Percentiles rank a stretch among this genome's conserved stretches.
These are phyloP conservation scores for Penicillium steckii DNA, from an alignment of 495 filamentous ascomycete genomes.

Conservation along the genomic window DNA sequence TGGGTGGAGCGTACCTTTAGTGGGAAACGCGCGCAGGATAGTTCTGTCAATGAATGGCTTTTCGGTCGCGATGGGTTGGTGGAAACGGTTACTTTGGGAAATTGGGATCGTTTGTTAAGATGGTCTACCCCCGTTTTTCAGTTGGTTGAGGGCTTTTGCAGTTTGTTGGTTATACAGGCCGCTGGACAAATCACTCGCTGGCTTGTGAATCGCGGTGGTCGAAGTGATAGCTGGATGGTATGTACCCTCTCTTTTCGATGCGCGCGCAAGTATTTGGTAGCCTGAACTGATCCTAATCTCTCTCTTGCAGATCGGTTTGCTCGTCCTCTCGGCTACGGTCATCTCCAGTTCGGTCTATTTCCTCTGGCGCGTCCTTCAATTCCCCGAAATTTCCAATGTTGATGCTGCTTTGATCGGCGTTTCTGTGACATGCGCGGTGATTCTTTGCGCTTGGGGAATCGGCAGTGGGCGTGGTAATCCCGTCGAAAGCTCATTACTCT, in stretches of 20 bases:
- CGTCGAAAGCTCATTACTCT: slow-evolving; percentile 91
- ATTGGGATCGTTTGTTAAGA: slow-evolving; percentile 84
- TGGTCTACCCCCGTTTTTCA: slow-evolving; percentile 97
- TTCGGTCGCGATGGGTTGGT: slow-evolving; percentile 77
- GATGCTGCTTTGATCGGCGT: slow-evolving; percentile 92
- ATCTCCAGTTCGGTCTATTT: slow-evolving; percentile 96
- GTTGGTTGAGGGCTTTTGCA: slow-evolving; percentile 93
- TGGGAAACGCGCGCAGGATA: slow-evolving; percentile 60
- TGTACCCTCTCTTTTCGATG: slow-evolving; percentile 25
- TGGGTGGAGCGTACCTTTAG: slow-evolving; percentile 83
- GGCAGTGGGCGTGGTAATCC: slow-evolving; percentile 92
- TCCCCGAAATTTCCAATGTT: slow-evolving; percentile 90
- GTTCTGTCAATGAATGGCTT: slow-evolving; percentile 73
- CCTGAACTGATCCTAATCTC: slow-evolving; percentile 23
- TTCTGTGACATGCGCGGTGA: slow-evolving; percentile 85
- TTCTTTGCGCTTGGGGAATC: slow-evolving; percentile 92
- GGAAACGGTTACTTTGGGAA: slow-evolving; percentile 74
- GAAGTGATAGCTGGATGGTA: slow-evolving; percentile 97
- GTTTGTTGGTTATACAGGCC: slow-evolving; percentile 90
- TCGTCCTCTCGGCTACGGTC: slow-evolving; percentile 83
- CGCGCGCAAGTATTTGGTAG: background rate
- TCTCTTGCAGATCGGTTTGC: slow-evolving; percentile 68
- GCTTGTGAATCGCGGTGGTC: slow-evolving; percentile 83
- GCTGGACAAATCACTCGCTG: slow-evolving; percentile 93
- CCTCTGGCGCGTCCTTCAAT: slow-evolving; percentile 89